Conservation (phyloP, 2,329 filamentous ascomycete species). For the Monosporascus sp. region DNA sequence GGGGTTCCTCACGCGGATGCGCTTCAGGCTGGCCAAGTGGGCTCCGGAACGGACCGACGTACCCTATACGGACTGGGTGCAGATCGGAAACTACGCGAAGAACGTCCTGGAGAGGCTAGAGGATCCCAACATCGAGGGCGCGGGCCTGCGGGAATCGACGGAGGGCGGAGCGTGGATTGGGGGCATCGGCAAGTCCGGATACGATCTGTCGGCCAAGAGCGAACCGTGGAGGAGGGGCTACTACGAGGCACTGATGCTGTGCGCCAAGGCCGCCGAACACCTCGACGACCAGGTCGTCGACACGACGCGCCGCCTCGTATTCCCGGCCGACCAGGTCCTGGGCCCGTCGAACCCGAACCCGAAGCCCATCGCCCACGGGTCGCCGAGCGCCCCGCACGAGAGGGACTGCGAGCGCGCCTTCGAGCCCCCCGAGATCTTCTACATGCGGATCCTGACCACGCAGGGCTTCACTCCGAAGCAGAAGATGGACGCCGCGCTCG, state of each 20-base stretch:
- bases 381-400: conserved; percentile 60
- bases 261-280: conserved; percentile 71
- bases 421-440: conserved; percentile 67
- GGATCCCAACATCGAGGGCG: conserved; percentile 62
- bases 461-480: conserved; percentile 75
- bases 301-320: conserved; percentile 58
- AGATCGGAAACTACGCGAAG: conserved; percentile 55
- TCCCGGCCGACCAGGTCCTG: conserved; percentile 67
- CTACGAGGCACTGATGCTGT: conserved; percentile 73
- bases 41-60: conserved; percentile 51
- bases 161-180: conserved; percentile 50
- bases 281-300: conserved; percentile 76
- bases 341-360: conserved; percentile 82
- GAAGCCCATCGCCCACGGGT: conserved; percentile 62
- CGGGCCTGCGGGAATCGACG: conserved; percentile 53
- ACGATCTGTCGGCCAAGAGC: conserved; percentile 68
- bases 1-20: conserved; percentile 64
- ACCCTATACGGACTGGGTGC: conserved; percentile 62
- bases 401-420: conserved; percentile 70
- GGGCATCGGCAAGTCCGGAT: conserved; percentile 47
- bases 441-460: conserved; percentile 76
- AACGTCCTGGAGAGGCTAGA: conserved; percentile 63
- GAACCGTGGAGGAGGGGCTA: conserved; percentile 86
- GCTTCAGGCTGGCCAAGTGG: conserved; percentile 59
- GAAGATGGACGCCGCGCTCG: conserved; percentile 73